Percentiles rank a stretch among this genome's conserved stretches.
phyloP scores from a whole-genome alignment of 208 protist genomes.

The Balamuthia mandrillaris region DNA sequence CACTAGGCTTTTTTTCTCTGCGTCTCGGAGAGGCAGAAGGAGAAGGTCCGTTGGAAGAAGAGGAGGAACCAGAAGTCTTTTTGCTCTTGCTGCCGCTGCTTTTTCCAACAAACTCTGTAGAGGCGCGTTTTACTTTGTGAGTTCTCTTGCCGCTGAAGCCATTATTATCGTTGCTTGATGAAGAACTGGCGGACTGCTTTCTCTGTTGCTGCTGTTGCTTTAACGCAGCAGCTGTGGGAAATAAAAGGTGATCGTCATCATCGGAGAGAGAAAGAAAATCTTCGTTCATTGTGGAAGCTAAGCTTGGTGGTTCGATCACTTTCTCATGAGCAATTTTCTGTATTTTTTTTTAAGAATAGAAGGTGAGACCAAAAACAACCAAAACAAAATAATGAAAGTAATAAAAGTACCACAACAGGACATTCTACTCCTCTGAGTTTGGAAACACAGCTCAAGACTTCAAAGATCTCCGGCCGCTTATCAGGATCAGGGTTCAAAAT shows the following conservation, averaged over 20 bases:
- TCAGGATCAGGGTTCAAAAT: constrained; percentile 52
- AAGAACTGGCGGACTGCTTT: no score
- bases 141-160: neutral
- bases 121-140: neutral
- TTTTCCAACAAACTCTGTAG: neutral
- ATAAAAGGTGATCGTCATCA: neutral
- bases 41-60: neutral
- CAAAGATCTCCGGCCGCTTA: constrained; percentile 46
- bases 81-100: no score
- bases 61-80: no score
- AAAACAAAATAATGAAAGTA: neutral
- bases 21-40: neutral
- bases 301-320: neutral
- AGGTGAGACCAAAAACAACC: neutral
- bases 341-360: neutral
- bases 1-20: neutral
- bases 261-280: neutral
- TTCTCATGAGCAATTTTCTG: neutral
- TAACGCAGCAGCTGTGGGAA: neutral
- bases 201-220: no score
- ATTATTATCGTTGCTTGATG: neutral
- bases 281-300: neutral
- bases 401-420: neutral
- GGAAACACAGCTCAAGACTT: constrained; percentile 33
- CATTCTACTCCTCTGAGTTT: neutral